Evolutionary conservation across 345 rosid species (phyloP).

Genomic region (Camelina hispida): DNA sequence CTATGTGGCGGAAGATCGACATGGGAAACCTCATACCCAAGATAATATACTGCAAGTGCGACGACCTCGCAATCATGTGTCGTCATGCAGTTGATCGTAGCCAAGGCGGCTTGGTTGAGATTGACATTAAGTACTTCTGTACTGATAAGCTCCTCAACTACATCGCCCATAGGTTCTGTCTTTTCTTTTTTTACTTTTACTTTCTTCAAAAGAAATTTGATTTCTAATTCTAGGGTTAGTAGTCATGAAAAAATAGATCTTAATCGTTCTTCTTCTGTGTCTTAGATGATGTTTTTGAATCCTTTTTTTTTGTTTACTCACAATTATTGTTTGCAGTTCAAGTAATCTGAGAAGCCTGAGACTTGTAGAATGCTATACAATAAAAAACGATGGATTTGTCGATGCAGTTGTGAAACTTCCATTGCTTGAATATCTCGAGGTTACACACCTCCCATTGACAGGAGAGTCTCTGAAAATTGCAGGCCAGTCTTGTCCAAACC

Average conservation of each 20-base stretch:
- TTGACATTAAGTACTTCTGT: conserved; percentile 49
- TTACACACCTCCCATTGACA: too few species aligned
- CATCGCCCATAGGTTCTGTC: conserved; percentile 50
- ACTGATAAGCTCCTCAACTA: conserved; percentile 51
- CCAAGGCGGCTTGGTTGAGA: conserved; percentile 49
- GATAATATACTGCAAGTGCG: too few species aligned
- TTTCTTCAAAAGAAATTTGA: background rate
- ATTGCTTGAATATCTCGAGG: conserved; percentile 60
- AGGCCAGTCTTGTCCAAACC: conserved; percentile 31
- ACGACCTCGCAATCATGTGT: conserved; percentile 44
- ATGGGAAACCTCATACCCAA: conserved; percentile 27
- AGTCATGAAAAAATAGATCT: too few species aligned
- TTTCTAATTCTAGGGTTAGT: too few species aligned
- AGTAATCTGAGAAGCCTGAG: conserved; percentile 52
- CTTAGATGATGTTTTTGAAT: too few species aligned
- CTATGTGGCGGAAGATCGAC: conserved; percentile 40
- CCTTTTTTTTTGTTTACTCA: background rate
- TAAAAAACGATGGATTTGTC: conserved; percentile 45
- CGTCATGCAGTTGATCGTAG: conserved; percentile 63
- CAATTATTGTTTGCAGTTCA: conserved; percentile 47
- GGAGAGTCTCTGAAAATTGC: conserved; percentile 21
- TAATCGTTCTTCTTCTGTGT: too few species aligned
- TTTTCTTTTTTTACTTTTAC: background rate
- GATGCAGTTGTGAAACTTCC: too few species aligned
- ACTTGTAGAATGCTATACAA: conserved; percentile 35